phyloP scores from a whole-genome alignment of 2,329 filamentous ascomycete genomes.

The Exophiala alcalophila region DNA sequence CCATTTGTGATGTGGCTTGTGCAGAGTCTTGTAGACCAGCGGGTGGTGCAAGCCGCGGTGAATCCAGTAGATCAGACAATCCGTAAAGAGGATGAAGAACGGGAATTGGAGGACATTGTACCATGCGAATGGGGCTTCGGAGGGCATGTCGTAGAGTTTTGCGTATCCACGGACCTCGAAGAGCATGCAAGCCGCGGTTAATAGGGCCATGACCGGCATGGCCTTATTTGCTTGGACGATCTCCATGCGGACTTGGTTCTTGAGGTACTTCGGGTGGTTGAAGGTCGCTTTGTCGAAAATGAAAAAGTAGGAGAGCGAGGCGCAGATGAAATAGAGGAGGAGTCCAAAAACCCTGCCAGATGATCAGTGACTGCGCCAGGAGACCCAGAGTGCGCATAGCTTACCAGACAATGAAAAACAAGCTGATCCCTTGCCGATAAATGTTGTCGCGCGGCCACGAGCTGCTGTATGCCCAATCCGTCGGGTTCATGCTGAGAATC shows the following conservation, averaged over 20 bases:
- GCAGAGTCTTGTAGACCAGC: conserved; percentile 75
- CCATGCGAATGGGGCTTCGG: conserved; percentile 70
- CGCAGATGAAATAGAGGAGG: conserved; percentile 79
- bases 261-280: conserved; percentile 89
- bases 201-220: conserved; percentile 77
- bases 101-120: conserved; percentile 85
- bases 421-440: conserved; percentile 67
- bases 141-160: conserved; percentile 79
- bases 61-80: conserved; percentile 88
- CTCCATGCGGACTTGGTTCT: conserved; percentile 84
- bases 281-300: conserved; percentile 89
- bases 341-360: conserved; percentile 74
- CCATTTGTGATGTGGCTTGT: conserved; percentile 99
- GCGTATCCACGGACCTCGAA: conserved; percentile 79
- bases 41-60: conserved; percentile 83
- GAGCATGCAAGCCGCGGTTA: conserved; percentile 79
- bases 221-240: conserved; percentile 74
- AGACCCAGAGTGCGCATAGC: neutral
- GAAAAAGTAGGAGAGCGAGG: conserved; percentile 78
- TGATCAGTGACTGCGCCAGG: conserved; percentile 4
- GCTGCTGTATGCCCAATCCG: conserved; percentile 75
- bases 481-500: conserved; percentile 67
- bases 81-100: conserved; percentile 82
- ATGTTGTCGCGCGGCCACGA: conserved; percentile 73
- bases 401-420: conserved; percentile 86